These are phyloP conservation scores for Plasmodium yoelii DNA, from an alignment of 169 alveolate genomes.

Conservation along the genomic window DNA sequence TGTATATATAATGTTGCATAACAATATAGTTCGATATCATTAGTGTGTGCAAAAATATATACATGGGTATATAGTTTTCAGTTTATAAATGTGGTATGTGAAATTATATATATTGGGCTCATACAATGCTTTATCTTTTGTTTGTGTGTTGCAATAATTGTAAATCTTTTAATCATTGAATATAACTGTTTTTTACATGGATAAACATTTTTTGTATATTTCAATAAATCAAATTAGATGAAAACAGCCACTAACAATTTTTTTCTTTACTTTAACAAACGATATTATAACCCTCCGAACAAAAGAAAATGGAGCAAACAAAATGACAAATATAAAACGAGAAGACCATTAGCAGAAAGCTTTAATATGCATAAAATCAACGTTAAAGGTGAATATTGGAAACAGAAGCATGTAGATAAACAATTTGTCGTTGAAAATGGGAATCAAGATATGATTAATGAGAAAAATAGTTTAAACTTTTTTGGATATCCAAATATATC, in stretches of 20 bases:
- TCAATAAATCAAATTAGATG: constrained; percentile 12
- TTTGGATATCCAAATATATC: constrained; percentile 88
- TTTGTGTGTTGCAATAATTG: too few species aligned
- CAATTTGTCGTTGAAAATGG: constrained; percentile 77
- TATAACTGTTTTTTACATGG: too few species aligned
- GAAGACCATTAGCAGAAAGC: constrained; percentile 87
- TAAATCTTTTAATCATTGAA: too few species aligned
- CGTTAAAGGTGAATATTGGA: constrained; percentile 89
- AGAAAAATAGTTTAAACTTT: constrained; percentile 78
- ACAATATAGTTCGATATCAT: too few species aligned
- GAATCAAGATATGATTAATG: constrained; percentile 69
- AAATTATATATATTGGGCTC: too few species aligned
- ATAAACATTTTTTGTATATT: too few species aligned
- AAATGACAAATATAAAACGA: constrained; percentile 83
- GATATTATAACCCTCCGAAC: constrained; percentile 62
- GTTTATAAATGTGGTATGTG: too few species aligned
- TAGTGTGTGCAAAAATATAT: too few species aligned
- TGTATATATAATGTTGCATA: too few species aligned
- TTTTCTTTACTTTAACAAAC: constrained; percentile 28
- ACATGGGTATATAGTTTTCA: too few species aligned
- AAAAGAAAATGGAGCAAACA: constrained; percentile 88
- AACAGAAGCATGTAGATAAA: constrained; percentile 79
- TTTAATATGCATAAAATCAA: constrained; percentile 84
- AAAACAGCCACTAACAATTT: constrained; percentile 12
- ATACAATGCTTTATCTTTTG: too few species aligned